phyloP scores from a whole-genome alignment of 192 early-diverging fungal species.

The Bifiguratus adelaidae region DNA sequence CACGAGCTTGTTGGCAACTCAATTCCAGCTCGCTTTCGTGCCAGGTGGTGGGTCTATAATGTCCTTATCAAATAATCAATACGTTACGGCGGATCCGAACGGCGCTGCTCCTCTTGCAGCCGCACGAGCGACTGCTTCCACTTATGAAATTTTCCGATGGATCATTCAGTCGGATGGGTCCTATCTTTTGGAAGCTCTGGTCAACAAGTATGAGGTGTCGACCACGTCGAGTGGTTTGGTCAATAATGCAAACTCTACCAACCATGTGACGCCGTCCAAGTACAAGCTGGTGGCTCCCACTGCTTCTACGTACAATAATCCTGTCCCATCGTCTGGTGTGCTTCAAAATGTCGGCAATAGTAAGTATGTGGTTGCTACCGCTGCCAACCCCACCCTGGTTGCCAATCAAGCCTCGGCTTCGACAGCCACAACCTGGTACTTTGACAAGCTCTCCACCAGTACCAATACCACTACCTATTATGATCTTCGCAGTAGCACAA shows the following conservation, averaged over 20 bases:
- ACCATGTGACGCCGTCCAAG: not conserved
- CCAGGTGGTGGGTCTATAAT: constrained; percentile 5
- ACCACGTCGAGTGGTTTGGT: not conserved
- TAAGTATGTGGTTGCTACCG: constrained; percentile 2
- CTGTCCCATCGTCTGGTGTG: not conserved
- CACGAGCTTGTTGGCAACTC: constrained; percentile 1
- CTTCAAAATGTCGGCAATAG: not conserved
- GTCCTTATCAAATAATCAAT: not conserved
- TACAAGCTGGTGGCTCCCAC: constrained; percentile 1
- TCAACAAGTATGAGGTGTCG: not conserved
- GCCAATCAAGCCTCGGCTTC: not conserved
- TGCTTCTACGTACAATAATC: too few relatives aligned
- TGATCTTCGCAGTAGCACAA: not conserved
- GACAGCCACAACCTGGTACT: not conserved
- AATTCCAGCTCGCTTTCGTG: constrained; percentile 2
- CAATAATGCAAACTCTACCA: constrained; percentile 4
- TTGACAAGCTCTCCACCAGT: constrained; percentile 4
- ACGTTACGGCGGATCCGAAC: constrained; percentile 5
- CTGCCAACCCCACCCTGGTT: not conserved
- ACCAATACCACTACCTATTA: constrained; percentile 2
- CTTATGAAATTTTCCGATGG: constrained; percentile 5
- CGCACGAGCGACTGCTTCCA: not conserved
- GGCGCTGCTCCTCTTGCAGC: not conserved
- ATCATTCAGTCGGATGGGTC: not conserved
- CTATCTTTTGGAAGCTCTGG: not conserved